phyloP scores from a whole-genome alignment of 176 grass and related monocot genomes.

The Musa acuminata region DNA sequence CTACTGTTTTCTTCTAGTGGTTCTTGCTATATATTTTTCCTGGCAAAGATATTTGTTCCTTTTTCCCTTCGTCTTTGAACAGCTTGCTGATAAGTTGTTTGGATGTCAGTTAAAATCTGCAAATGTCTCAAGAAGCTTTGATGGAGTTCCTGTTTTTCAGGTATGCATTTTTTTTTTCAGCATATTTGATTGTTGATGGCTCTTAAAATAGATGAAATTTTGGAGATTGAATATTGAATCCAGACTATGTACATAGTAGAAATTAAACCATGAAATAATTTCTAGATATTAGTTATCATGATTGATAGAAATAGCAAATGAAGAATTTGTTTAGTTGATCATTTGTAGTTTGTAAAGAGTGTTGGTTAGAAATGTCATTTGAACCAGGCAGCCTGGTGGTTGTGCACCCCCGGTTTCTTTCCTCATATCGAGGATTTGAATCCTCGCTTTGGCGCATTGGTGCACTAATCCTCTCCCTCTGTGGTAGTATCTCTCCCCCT shows the following conservation, averaged over 20 bases:
- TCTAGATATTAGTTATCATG: no score
- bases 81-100: conserved; percentile 14
- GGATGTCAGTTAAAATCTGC: conserved; percentile 73
- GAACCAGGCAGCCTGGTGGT: no score
- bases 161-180: conserved; percentile 17
- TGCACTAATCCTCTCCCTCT: no score
- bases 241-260: not conserved
- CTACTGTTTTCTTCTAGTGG: not conserved
- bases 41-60: not conserved
- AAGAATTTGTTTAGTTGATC: not conserved
- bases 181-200: not conserved
- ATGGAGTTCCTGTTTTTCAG: conserved; percentile 98
- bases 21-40: not conserved
- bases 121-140: conserved; percentile 63
- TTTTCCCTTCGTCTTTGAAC: not conserved
- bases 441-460: no score
- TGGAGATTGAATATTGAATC: not conserved
- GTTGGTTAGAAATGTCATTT: not conserved
- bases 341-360: not conserved
- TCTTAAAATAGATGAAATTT: no score
- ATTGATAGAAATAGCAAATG: no score
- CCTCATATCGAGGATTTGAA: no score
- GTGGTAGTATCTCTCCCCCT: no score
- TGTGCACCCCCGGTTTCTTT: no score
- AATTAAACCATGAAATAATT: not conserved